Percentiles rank a stretch among this genome's conserved stretches.
Conservation (phyloP, 345 rosid genomes). For the Corchorus capsularis region DNA sequence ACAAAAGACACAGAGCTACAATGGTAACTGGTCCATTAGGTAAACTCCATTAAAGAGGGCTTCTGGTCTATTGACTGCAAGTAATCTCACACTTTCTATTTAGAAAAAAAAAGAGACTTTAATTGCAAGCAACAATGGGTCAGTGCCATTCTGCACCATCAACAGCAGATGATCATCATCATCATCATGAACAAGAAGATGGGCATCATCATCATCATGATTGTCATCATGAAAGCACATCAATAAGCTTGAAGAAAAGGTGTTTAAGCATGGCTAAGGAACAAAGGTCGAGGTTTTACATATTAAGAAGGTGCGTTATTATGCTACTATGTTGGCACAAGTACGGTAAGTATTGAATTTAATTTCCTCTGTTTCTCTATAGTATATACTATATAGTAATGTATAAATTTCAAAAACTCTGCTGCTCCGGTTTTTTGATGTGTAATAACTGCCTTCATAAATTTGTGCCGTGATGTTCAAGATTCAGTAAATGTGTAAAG, state of each 20-base stretch:
- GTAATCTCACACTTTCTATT: conserved; percentile 1
- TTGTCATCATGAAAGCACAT: background rate
- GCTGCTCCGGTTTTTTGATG: background rate
- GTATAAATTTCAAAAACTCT: background rate
- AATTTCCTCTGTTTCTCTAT: background rate
- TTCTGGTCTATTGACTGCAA: background rate
- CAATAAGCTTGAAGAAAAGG: conserved; percentile 28
- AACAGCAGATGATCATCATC: background rate
- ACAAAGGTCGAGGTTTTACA: conserved; percentile 33
- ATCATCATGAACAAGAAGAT: background rate
- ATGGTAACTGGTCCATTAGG: conserved; percentile 11
- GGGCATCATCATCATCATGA: background rate
- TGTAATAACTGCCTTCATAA: background rate
- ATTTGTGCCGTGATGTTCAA: conserved; percentile 6
- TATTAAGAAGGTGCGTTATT: conserved; percentile 32
- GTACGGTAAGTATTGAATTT: conserved; percentile 23
- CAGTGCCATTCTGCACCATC: conserved; percentile 28
- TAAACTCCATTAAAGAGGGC: conserved; percentile 7
- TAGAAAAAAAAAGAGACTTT: background rate
- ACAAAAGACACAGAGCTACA: background rate
- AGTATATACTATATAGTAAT: background rate
- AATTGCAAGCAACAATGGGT: conserved; percentile 25
- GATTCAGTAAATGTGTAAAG: background rate
- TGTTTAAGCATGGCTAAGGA: conserved; percentile 30
- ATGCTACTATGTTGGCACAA: conserved; percentile 35